Evolutionary conservation across 2,329 filamentous ascomycete species (phyloP).

Genomic region (Cladophialophora chaetospira): DNA sequence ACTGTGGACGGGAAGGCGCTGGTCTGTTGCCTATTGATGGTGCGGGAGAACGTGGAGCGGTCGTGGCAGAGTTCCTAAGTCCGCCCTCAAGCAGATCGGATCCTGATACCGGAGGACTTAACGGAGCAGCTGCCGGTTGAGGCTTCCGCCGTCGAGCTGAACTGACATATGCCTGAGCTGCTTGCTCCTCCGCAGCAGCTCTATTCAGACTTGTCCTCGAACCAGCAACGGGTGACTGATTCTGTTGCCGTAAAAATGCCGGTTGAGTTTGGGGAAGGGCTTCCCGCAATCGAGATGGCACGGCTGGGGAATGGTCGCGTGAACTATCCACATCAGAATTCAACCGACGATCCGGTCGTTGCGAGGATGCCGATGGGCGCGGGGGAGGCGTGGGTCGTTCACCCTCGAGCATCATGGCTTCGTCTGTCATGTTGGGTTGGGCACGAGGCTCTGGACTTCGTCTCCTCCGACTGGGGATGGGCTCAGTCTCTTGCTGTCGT

Average conservation of each 20-base stretch:
- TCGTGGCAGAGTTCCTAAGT: constrained; percentile 23
- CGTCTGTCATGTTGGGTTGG: constrained; percentile 38
- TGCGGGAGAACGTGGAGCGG: constrained; percentile 35
- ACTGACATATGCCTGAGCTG: constrained; percentile 81
- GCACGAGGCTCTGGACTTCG: constrained; percentile 11
- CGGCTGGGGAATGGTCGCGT: constrained; percentile 54
- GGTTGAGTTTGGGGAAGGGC: constrained; percentile 45
- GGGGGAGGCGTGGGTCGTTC: constrained; percentile 58
- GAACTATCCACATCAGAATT: constrained; percentile 27
- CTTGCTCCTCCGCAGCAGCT: constrained; percentile 76
- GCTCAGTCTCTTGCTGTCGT: constrained; percentile 22
- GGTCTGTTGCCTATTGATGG: constrained; percentile 38
- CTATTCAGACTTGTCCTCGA: constrained; percentile 67
- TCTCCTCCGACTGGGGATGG: constrained; percentile 26
- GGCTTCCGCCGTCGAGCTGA: constrained; percentile 77
- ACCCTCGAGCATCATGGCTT: constrained; percentile 76
- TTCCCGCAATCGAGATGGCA: constrained; percentile 47
- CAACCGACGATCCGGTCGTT: constrained; percentile 23
- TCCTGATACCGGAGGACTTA: constrained; percentile 52
- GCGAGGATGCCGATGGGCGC: constrained; percentile 33
- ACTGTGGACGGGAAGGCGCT: constrained; percentile 38
- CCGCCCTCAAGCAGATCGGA: constrained; percentile 65
- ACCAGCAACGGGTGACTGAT: constrained; percentile 49
- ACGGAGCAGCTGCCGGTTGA: constrained; percentile 34
- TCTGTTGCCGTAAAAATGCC: constrained; percentile 61